Evolutionary conservation across 140 eudicot genomes (phyloP).

Genomic region (Anethum foeniculum): DNA sequence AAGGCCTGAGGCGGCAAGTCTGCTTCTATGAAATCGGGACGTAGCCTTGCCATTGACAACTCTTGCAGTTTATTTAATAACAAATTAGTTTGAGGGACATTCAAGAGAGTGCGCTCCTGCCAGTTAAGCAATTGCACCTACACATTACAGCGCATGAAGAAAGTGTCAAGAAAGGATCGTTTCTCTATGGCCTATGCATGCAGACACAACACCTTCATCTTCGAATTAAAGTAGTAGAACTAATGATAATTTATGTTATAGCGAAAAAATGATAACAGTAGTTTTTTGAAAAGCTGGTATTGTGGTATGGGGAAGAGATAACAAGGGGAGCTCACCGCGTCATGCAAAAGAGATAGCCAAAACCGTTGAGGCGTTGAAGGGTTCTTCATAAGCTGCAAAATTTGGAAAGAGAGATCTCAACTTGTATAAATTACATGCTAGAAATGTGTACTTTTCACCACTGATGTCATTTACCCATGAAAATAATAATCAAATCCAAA

Average conservation of each 20-base stretch:
- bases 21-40: constrained; percentile 67
- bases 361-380: constrained; percentile 95
- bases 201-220: neutral
- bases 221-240: neutral
- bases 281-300: neutral
- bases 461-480: neutral
- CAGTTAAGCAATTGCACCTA: constrained; percentile 85
- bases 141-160: constrained; percentile 11
- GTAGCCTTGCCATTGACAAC: constrained; percentile 66
- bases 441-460: neutral
- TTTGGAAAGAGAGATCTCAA: constrained; percentile 10
- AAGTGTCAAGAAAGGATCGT: neutral
- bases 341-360: constrained; percentile 82
- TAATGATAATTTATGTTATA: neutral
- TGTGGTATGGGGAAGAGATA: neutral
- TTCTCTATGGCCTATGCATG: neutral
- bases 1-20: constrained; percentile 70
- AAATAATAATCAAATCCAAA: neutral
- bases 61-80: constrained; percentile 78
- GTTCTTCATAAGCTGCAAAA: constrained; percentile 84
- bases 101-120: constrained; percentile 56
- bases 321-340: constrained; percentile 53
- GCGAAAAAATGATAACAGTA: neutral
- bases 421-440: neutral
- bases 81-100: constrained; percentile 69